phyloP scores from a whole-genome alignment of 305 asterid genomes.

The Rubia balearica region DNA sequence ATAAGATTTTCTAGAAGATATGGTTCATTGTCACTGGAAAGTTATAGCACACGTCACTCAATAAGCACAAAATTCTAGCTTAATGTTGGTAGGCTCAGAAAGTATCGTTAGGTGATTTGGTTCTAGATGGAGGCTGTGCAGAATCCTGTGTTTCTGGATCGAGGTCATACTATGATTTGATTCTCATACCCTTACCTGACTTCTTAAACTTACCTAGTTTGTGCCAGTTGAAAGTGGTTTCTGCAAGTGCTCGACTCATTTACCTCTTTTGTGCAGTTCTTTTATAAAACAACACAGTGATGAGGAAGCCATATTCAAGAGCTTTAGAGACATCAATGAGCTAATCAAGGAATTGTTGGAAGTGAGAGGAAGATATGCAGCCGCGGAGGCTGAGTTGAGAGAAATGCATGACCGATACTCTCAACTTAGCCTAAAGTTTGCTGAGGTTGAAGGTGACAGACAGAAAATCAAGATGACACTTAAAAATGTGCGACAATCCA shows the following conservation, averaged over 20 bases:
- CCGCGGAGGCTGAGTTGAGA: conserved; percentile 62
- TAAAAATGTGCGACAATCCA: conserved; percentile 59
- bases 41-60: background rate
- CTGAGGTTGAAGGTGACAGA: conserved; percentile 97
- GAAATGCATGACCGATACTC: conserved; percentile 96
- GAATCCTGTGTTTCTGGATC: background rate
- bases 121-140: background rate
- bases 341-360: conserved; percentile 81
- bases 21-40: background rate
- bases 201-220: background rate
- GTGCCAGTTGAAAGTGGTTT: background rate
- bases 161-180: background rate
- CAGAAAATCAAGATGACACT: conserved; percentile 88
- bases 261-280: conserved; percentile 37
- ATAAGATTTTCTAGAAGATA: background rate
- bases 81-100: background rate
- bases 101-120: background rate
- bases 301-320: conserved; percentile 79
- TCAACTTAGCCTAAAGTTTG: conserved; percentile 84
- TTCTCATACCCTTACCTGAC: background rate
- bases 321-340: conserved; percentile 85
- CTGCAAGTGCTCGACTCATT: background rate
- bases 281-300: conserved; percentile 83
- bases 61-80: background rate
- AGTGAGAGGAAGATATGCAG: conserved; percentile 61